These are phyloP conservation scores for Colletotrichum eremochloae DNA, from an alignment of 2,329 filamentous ascomycete species.

Conservation along the genomic window DNA sequence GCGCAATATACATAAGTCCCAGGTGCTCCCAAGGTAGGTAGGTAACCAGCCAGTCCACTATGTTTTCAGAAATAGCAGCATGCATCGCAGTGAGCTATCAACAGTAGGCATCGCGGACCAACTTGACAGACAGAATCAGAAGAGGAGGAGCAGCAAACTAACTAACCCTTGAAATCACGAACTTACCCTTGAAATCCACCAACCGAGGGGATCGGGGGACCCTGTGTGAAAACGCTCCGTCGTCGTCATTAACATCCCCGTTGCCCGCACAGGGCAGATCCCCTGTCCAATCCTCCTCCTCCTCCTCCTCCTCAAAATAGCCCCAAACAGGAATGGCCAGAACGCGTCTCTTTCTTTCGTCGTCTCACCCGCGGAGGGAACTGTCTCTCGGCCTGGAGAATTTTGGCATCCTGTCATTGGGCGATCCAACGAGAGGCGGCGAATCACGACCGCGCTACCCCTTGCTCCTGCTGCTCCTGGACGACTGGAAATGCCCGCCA, in stretches of 20 bases:
- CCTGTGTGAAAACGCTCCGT: conserved; percentile 6
- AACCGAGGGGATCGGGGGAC: not conserved
- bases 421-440: conserved; percentile 13
- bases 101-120: not conserved
- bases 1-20: no score
- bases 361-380: conserved; percentile 15
- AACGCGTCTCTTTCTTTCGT: conserved; percentile 32
- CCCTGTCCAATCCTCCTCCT: no score
- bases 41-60: no score
- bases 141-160: not conserved
- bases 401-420: conserved; percentile 38
- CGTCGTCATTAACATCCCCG: not conserved
- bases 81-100: not conserved
- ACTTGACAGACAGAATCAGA: not conserved
- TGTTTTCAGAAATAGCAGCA: not conserved
- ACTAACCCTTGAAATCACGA: no score
- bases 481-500: conserved; percentile 32
- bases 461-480: conserved; percentile 34
- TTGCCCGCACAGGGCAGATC: conserved; percentile 25
- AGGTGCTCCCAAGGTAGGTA: not conserved
- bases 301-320: not conserved
- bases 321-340: conserved; percentile 24
- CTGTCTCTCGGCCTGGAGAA: conserved; percentile 38
- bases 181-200: not conserved
- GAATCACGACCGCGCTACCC: conserved; percentile 37